These are phyloP conservation scores for Russula virescens DNA, from an alignment of 768 basidiomycete genomes.

Conservation along the genomic window DNA sequence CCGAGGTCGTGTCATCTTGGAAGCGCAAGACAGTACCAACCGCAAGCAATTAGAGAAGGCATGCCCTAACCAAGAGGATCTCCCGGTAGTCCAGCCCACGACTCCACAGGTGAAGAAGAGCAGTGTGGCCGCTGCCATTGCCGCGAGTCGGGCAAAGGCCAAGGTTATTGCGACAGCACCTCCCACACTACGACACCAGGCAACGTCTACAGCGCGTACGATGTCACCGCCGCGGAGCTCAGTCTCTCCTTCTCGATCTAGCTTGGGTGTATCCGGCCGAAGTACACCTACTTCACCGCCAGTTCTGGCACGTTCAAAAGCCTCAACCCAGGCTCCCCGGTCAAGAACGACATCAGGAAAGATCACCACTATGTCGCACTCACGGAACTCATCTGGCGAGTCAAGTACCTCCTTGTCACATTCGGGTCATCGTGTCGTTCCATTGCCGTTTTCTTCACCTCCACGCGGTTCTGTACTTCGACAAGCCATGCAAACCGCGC, in stretches of 20 bases:
- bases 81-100: slow-evolving; percentile 35
- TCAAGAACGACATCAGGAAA: slow-evolving; percentile 22
- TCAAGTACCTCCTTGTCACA: slow-evolving; percentile 17
- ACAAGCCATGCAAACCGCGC: slow-evolving; percentile 31
- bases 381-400: slow-evolving; percentile 23
- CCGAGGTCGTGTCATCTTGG: slow-evolving; percentile 56
- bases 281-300: slow-evolving; percentile 25
- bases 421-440: slow-evolving; percentile 22
- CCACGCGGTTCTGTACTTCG: slow-evolving; percentile 29
- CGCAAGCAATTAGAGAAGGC: slow-evolving; percentile 83
- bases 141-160: slow-evolving; percentile 84
- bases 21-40: slow-evolving; percentile 57
- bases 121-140: slow-evolving; percentile 80
- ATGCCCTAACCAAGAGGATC: slow-evolving; percentile 55
- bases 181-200: slow-evolving; percentile 74
- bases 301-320: slow-evolving; percentile 24
- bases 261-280: slow-evolving; percentile 26
- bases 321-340: slow-evolving; percentile 21
- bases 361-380: slow-evolving; percentile 12
- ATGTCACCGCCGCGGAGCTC: slow-evolving; percentile 37
- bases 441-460: slow-evolving; percentile 26
- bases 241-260: slow-evolving; percentile 36
- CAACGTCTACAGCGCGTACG: slow-evolving; percentile 64
- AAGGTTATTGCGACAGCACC: slow-evolving; percentile 79
- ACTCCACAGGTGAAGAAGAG: slow-evolving; percentile 64